Conservation (phyloP, 129 eudicot species). For the Silybum marianum region DNA sequence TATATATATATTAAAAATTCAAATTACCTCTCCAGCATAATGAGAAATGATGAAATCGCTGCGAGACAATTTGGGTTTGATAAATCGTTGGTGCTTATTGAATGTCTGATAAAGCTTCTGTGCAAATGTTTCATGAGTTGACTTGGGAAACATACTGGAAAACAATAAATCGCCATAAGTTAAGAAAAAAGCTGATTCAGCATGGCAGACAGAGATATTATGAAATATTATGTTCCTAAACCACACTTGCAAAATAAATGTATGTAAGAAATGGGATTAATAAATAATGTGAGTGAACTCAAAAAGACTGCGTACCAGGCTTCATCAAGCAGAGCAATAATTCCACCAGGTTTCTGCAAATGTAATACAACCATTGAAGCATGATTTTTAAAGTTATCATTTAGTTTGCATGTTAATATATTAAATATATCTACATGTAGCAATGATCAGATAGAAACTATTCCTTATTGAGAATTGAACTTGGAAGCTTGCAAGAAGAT, state of each 20-base stretch:
- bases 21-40: conserved; percentile 94
- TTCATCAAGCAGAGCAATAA: conserved; percentile 96
- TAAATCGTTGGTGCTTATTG: conserved; percentile 70
- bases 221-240: background rate
- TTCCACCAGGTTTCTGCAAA: conserved; percentile 98
- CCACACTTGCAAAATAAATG: conserved; percentile 9
- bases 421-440: conserved; percentile 19
- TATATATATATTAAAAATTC: background rate
- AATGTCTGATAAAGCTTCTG: conserved; percentile 96
- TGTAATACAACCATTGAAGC: conserved; percentile 11
- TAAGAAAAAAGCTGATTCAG: conserved; percentile 11
- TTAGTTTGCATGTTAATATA: conserved; percentile 18
- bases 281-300: background rate
- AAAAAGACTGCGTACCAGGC: conserved; percentile 67
- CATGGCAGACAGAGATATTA: conserved; percentile 9
- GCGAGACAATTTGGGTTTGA: conserved; percentile 94
- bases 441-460: conserved; percentile 19
- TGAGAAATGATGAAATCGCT: conserved; percentile 91
- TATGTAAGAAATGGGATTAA: conserved; percentile 21
- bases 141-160: conserved; percentile 98
- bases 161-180: conserved; percentile 26
- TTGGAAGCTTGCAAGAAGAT: background rate
- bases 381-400: conserved; percentile 7
- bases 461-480: conserved; percentile 8
- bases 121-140: conserved; percentile 95